phyloP scores from a whole-genome alignment of 2,329 filamentous ascomycete genomes.

The Xylaria digitata region DNA sequence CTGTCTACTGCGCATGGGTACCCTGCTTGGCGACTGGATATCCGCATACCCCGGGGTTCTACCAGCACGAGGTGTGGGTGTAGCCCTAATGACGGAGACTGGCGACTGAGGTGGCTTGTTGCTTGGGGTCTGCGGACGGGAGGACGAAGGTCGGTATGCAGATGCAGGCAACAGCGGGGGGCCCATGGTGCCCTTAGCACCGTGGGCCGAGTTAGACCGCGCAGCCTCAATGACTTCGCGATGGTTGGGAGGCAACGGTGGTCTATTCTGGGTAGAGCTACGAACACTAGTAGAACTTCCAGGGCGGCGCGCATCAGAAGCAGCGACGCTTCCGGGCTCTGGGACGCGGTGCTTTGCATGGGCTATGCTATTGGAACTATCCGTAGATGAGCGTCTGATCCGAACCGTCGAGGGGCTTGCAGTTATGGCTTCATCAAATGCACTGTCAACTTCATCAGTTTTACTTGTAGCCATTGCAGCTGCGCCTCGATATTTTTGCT shows the following conservation, averaged over 20 bases:
- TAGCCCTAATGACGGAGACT: constrained; percentile 61
- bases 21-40: constrained; percentile 61
- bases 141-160: constrained; percentile 62
- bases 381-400: constrained; percentile 59
- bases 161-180: constrained; percentile 88
- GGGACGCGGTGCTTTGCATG: constrained; percentile 53
- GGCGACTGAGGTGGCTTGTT: constrained; percentile 59
- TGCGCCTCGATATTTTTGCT: constrained; percentile 49
- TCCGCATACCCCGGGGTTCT: constrained; percentile 61
- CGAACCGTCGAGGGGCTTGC: constrained; percentile 54
- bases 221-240: constrained; percentile 86
- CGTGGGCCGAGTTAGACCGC: constrained; percentile 65
- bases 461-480: constrained; percentile 37
- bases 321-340: constrained; percentile 52
- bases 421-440: constrained; percentile 48
- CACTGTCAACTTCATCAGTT: constrained; percentile 40
- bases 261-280: constrained; percentile 58
- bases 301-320: constrained; percentile 66
- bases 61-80: constrained; percentile 66
- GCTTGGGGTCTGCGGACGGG: constrained; percentile 71
- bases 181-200: constrained; percentile 72
- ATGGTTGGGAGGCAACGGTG: constrained; percentile 85
- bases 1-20: constrained; percentile 64
- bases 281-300: constrained; percentile 77
- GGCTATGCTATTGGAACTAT: constrained; percentile 60